Percentiles rank a stretch among this genome's conserved stretches.
These are phyloP conservation scores for Solioccasus polychromus DNA, from an alignment of 768 basidiomycete species.

Conservation along the genomic window DNA sequence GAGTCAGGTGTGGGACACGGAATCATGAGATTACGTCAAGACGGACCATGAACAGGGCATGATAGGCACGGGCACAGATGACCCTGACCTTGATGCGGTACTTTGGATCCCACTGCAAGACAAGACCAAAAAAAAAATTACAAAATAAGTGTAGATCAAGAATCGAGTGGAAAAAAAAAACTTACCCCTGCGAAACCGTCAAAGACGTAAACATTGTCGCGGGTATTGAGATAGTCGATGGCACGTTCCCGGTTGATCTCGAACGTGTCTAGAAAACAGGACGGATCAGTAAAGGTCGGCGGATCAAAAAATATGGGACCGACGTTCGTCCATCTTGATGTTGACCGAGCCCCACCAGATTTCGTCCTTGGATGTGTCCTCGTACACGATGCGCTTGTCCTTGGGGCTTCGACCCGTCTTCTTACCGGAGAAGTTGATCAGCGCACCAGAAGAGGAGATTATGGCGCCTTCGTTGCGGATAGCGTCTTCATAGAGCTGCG, in stretches of 20 bases:
- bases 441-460: constrained; percentile 90
- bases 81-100: constrained; percentile 99
- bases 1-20: constrained; percentile 6
- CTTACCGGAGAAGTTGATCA: constrained; percentile 99
- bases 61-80: constrained; percentile 97
- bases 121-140: too few species aligned
- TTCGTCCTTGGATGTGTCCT: constrained; percentile 93
- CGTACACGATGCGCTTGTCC: constrained; percentile 99
- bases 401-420: constrained; percentile 98
- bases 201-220: constrained; percentile 97
- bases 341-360: constrained; percentile 99
- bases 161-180: constrained; percentile 7
- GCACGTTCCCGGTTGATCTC: constrained; percentile 99
- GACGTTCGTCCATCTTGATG: constrained; percentile 97
- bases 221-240: constrained; percentile 98
- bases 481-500: constrained; percentile 95
- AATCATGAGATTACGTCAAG: constrained; percentile 8
- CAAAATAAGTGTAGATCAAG: not conserved
- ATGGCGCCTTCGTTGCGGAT: constrained; percentile 98
- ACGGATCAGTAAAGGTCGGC: not conserved
- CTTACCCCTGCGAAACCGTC: constrained; percentile 90
- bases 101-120: constrained; percentile 86
- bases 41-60: constrained; percentile 95
- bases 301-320: constrained; percentile 29
- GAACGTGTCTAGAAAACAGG: constrained; percentile 73